phyloP scores from a whole-genome alignment of 805 yeast genomes.

The Spathaspora passalidarum region DNA sequence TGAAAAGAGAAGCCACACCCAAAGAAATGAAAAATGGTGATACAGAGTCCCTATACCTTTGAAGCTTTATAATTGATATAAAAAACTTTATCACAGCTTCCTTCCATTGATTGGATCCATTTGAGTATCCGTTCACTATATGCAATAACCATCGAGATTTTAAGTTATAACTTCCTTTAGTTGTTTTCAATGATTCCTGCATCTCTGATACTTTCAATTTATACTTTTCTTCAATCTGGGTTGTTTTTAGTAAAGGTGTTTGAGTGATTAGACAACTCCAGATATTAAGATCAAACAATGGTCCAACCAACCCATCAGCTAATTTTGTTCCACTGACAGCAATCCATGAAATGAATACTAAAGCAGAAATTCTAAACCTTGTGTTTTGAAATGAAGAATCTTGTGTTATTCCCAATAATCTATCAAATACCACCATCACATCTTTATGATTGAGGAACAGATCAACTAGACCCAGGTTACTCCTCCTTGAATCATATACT shows the following conservation, averaged over 20 bases:
- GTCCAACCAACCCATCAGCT: background rate
- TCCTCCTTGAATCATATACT: constrained; percentile 3
- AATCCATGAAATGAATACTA: background rate
- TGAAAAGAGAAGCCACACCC: background rate
- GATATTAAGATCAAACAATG: background rate
- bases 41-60: background rate
- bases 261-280: background rate
- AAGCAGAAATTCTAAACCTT: background rate
- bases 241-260: background rate
- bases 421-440: background rate
- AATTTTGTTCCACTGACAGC: background rate
- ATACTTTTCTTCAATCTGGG: background rate
- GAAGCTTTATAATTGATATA: background rate
- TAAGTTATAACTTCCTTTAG: constrained; percentile 1
- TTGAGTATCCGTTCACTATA: background rate
- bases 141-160: constrained; percentile 1
- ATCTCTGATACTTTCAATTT: background rate
- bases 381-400: background rate
- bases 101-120: background rate
- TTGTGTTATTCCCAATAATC: constrained; percentile 11
- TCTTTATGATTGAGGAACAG: background rate
- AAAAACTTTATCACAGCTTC: constrained; percentile 1
- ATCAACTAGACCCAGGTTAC: background rate
- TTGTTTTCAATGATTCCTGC: background rate
- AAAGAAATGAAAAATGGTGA: background rate